A percentile compares a stretch with the other conserved stretches of the same genome.
These are phyloP conservation scores for Nemania diffusa DNA, from an alignment of 2,329 filamentous ascomycete species.

Conservation along the genomic window DNA sequence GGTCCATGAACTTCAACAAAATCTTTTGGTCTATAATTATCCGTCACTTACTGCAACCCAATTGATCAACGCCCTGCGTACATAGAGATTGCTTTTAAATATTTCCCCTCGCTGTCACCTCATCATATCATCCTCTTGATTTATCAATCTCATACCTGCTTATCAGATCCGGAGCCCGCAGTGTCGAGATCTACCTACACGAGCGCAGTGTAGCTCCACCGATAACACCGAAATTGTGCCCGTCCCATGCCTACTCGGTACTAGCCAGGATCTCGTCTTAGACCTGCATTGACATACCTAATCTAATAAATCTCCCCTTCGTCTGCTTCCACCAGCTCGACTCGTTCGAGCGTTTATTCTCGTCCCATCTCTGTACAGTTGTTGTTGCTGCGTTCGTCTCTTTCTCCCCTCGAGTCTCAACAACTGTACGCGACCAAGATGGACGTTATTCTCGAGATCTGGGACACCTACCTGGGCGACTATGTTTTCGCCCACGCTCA, in stretches of 20 bases:
- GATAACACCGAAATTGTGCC: constrained; percentile 22
- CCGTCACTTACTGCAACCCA: constrained; percentile 6
- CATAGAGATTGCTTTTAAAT: background rate
- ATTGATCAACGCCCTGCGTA: background rate
- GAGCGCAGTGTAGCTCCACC: constrained; percentile 17
- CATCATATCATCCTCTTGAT: background rate
- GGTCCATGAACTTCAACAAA: constrained; percentile 20
- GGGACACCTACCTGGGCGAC: constrained; percentile 85
- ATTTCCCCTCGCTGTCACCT: background rate
- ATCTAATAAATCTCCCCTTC: constrained; percentile 6
- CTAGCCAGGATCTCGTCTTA: constrained; percentile 9
- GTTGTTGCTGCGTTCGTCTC: constrained; percentile 15
- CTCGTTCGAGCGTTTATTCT: background rate
- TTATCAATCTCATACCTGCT: background rate
- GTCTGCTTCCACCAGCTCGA: background rate
- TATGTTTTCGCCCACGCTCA: constrained; percentile 77
- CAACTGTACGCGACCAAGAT: constrained; percentile 62
- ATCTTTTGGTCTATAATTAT: background rate
- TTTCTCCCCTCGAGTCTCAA: constrained; percentile 9
- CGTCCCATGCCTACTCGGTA: background rate
- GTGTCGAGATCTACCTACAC: constrained; percentile 1
- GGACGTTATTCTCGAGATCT: constrained; percentile 90
- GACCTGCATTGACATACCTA: background rate
- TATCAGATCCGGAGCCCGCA: constrained; percentile 28
- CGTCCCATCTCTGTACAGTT: background rate